Base-by-base conservation (phyloP, 768 basidiomycete species). In the Kwoniella europaea region DNA sequence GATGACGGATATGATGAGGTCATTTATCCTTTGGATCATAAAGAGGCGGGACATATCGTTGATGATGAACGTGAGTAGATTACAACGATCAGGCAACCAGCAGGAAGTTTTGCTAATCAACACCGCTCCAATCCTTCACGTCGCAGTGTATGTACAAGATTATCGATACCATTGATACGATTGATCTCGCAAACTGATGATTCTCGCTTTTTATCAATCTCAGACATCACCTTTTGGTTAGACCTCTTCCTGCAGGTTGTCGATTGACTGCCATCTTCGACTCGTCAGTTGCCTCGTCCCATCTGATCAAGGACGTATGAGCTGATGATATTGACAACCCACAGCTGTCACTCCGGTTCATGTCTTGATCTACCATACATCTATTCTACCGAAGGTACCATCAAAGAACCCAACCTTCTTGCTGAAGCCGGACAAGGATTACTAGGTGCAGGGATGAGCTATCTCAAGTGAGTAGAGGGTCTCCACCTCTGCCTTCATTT, bases 341-440 rank as follows among this genome's bases (percentile, higher is more conserved):
- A 46, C 43, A 74, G 72, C 18, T 77, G 82, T 72, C 82, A 83
- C 71, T 81, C 80, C 9, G 82, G 81, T 1, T 74, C 79, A 5
- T 91, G 89, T 3, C 87, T 95, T 20, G 94, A 86, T 69, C 71
- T 85, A 29, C 85, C 85, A 13, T 85, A 84, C 76, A 74, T 79
- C 69, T 98, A 98, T 84, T 93, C 93, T 22, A 96, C 94, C 7
- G 93, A 98, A 85, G 94, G 94, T 60, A 94, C 92, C 80, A 85
- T 98, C 81, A 97, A 98, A 83, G 94, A 97, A 81, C 94, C 95
- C 43, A 95, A 97, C 79, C 85, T 94, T 16, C 89, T 90, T 12
- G 88, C 90, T 10, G 94, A 92, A 79, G 94, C 95, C 4, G 94
- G 94, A 0, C 89, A 92, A 79, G 93, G 92, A 9, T 85, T 97